Base-by-base conservation (phyloP, 441 rosid genomes). In the Codiaeum variegatum region DNA sequence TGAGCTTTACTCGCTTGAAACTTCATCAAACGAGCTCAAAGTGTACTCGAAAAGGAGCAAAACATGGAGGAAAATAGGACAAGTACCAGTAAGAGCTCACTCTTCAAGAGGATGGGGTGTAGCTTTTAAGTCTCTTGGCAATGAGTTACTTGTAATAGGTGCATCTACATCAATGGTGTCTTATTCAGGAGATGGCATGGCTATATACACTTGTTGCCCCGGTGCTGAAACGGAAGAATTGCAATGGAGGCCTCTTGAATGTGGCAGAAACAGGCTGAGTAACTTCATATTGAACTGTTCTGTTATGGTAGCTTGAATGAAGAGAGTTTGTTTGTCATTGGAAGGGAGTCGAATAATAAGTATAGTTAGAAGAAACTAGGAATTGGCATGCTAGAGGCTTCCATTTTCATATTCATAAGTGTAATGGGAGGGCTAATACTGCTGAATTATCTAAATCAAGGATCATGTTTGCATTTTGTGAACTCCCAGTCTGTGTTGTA, bases 91-190 rank as follows among this genome's bases (percentile, higher is more conserved):
- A 52, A 78, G 92, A 67, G 97, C 97, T 3, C 92, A 85, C 79
- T 78, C 83, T 64, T 79, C 76, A 70, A 79, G 74, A 75, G 98
- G 98, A 67, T 94, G 97, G 98, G 97, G 96, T 0, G 90, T 94
- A 19, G 98, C 98, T 5, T 93, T 93, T 83, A 93, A 89, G 87
- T 90, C 97, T 1, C 82, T 93, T 29, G 98, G 96, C 19, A 80
- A 88, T 12, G 88, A 90, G 78, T 81, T 93, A 74, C 91, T 93
- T 10, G 93, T 91, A 69, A 91, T 94, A 7, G 97, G 97, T 36
- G 87, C 82, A 28, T 76, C 79, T 1, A 68, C 82, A 47, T 81
- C 87, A 5, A 64, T 75, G 4, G 80, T 78, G 46, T 76, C 87
- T 2, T 67, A 77, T 55, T 66, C 86, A 12, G 75, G 84, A 1